These are phyloP conservation scores for Verticillium dahliae DNA, from an alignment of 2,329 filamentous ascomycete genomes.

Conservation along the genomic window DNA sequence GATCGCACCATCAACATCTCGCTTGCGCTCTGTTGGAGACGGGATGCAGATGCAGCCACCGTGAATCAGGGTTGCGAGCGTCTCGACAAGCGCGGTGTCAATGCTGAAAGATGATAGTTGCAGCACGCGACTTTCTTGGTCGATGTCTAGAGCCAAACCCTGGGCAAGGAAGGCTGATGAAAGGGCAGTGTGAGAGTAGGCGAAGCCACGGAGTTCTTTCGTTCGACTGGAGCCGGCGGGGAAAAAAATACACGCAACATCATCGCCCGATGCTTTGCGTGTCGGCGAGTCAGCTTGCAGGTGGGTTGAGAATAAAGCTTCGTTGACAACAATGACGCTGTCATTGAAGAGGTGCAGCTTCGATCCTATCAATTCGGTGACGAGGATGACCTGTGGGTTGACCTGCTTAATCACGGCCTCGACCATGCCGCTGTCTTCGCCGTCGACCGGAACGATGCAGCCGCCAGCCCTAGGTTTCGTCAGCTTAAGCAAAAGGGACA, in stretches of 20 bases:
- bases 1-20: slow-evolving; percentile 43
- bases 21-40: slow-evolving; percentile 38
- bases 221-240: slow-evolving; percentile 44
- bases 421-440: slow-evolving; percentile 32
- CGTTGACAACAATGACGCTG: slow-evolving; percentile 34
- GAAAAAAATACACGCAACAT: slow-evolving; percentile 56
- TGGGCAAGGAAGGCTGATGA: slow-evolving; percentile 48
- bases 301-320: slow-evolving; percentile 30
- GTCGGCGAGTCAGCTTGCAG: slow-evolving; percentile 21
- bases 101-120: slow-evolving; percentile 49
- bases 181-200: slow-evolving; percentile 54
- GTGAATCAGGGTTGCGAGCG: slow-evolving; percentile 42
- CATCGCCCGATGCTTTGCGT: slow-evolving; percentile 18
- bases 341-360: slow-evolving; percentile 31
- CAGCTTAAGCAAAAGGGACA: slow-evolving; percentile 10
- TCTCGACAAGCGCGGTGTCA: slow-evolving; percentile 45
- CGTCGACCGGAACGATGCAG: slow-evolving; percentile 43
- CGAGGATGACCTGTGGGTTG: slow-evolving; percentile 35
- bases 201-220: slow-evolving; percentile 51
- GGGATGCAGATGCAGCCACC: slow-evolving; percentile 57
- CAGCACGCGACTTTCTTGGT: slow-evolving; percentile 44
- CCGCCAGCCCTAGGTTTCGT: slow-evolving; percentile 31
- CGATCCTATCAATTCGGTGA: slow-evolving; percentile 33
- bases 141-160: slow-evolving; percentile 41
- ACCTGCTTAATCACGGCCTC: slow-evolving; percentile 35